Percentiles rank a stretch among this genome's conserved stretches.
phyloP scores from a whole-genome alignment of 2,329 filamentous ascomycete species.

The Leptosphaerulina australis region DNA sequence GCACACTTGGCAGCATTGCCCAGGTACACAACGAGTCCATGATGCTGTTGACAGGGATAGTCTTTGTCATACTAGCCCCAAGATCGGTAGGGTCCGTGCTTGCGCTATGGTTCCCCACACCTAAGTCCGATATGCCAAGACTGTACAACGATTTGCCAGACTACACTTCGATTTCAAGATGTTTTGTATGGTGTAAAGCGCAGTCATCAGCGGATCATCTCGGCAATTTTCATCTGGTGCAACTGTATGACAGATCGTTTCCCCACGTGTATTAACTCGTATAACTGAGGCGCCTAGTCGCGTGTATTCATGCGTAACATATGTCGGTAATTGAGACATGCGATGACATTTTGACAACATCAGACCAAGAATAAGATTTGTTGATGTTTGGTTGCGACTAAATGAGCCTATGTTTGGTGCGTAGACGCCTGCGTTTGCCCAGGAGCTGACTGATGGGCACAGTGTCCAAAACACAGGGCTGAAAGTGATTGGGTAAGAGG shows the following conservation, averaged over 20 bases:
- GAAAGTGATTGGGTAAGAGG: not conserved
- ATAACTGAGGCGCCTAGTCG: not conserved
- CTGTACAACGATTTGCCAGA: conserved; percentile 20
- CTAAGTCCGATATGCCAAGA: conserved; percentile 35
- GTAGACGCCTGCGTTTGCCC: not conserved
- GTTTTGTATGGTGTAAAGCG: conserved; percentile 7
- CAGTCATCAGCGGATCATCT: not conserved
- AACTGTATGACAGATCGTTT: not conserved
- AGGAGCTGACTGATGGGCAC: conserved; percentile 1
- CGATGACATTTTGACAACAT: not conserved
- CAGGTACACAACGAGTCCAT: conserved; percentile 19
- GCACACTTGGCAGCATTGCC: conserved; percentile 20
- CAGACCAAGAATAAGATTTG: too few species aligned
- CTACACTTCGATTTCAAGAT: conserved; percentile 12
- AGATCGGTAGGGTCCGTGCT: conserved; percentile 5
- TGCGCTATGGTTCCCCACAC: conserved; percentile 43
- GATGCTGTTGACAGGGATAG: conserved; percentile 23
- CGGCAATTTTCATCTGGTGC: not conserved
- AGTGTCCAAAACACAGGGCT: not conserved
- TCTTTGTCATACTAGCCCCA: conserved; percentile 14
- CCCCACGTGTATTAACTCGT: not conserved
- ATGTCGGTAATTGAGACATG: not conserved
- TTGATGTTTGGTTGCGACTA: not conserved
- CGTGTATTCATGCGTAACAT: not conserved
- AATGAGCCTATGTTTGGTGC: not conserved